Percentiles rank a stretch among this genome's conserved stretches.
phyloP scores from a whole-genome alignment of 345 rosid genomes.

The Anacardium occidentale region DNA sequence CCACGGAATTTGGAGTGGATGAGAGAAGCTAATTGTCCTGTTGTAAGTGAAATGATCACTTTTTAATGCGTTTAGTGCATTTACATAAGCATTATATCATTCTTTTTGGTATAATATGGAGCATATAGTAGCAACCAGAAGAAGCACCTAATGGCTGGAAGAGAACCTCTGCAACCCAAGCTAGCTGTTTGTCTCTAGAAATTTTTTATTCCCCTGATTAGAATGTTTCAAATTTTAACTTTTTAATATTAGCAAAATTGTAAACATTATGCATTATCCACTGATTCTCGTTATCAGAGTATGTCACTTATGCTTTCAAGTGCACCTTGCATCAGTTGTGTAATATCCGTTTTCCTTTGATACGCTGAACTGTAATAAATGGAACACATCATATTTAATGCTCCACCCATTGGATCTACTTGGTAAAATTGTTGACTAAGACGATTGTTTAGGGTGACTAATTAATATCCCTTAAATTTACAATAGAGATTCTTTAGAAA shows the following conservation, averaged over 20 bases:
- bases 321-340: not conserved
- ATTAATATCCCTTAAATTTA: not conserved
- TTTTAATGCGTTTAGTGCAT: not conserved
- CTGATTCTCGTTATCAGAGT: not conserved
- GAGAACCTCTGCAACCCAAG: not conserved
- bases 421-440: not conserved
- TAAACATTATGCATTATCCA: not conserved
- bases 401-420: not conserved
- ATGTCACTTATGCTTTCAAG: not conserved
- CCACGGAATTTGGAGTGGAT: constrained; percentile 96
- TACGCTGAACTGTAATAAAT: too few species aligned
- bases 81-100: not conserved
- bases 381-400: too few species aligned
- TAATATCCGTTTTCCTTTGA: not conserved
- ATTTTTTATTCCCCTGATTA: not conserved
- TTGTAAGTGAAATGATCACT: constrained; percentile 53
- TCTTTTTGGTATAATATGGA: not conserved
- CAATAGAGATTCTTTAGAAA: too few species aligned
- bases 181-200: not conserved
- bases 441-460: not conserved
- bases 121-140: not conserved
- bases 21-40: constrained; percentile 94
- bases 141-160: not conserved
- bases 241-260: not conserved
- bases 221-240: not conserved